phyloP scores from a whole-genome alignment of 768 basidiomycete genomes.

The Boletales sp. region DNA sequence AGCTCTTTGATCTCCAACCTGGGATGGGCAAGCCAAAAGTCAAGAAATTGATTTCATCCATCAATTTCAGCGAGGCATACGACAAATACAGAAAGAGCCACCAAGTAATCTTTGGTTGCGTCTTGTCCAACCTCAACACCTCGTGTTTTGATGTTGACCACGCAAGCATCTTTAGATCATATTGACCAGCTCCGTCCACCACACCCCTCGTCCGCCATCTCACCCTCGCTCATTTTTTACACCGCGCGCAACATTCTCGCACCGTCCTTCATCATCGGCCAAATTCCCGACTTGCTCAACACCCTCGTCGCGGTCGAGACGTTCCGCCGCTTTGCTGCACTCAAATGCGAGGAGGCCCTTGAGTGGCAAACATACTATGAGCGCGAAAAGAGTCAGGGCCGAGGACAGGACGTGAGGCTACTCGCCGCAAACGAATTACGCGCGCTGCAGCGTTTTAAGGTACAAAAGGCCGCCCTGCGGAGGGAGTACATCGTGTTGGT shows the following conservation, averaged over 20 bases:
- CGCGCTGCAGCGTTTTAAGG: conserved; percentile 8
- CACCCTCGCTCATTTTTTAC: conserved; percentile 24
- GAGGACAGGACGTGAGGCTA: conserved; percentile 10
- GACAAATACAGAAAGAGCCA: conserved; percentile 1
- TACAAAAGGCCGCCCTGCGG: conserved; percentile 12
- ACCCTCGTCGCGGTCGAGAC: conserved; percentile 21
- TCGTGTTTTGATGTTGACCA: neutral
- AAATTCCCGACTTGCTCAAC: conserved; percentile 29
- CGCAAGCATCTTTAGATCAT: conserved; percentile 6
- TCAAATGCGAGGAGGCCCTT: conserved; percentile 18
- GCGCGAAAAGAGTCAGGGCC: conserved; percentile 1
- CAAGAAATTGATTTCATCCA: conserved; percentile 8
- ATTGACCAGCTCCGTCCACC: neutral
- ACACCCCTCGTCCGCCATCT: neutral
- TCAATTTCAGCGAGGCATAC: conserved; percentile 19
- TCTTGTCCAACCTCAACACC: neutral
- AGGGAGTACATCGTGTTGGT: conserved; percentile 23
- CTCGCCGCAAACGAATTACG: conserved; percentile 18
- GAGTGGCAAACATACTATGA: conserved; percentile 26
- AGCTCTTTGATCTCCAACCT: too few relatives aligned
- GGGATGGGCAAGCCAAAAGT: conserved; percentile 5
- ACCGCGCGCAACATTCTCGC: conserved; percentile 26
- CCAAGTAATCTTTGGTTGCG: conserved; percentile 14
- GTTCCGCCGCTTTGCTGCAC: conserved; percentile 15
- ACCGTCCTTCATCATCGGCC: conserved; percentile 28